Evolutionary conservation across 2,329 filamentous ascomycete genomes (phyloP).

Genomic region (Trichophyton benhamiae): DNA sequence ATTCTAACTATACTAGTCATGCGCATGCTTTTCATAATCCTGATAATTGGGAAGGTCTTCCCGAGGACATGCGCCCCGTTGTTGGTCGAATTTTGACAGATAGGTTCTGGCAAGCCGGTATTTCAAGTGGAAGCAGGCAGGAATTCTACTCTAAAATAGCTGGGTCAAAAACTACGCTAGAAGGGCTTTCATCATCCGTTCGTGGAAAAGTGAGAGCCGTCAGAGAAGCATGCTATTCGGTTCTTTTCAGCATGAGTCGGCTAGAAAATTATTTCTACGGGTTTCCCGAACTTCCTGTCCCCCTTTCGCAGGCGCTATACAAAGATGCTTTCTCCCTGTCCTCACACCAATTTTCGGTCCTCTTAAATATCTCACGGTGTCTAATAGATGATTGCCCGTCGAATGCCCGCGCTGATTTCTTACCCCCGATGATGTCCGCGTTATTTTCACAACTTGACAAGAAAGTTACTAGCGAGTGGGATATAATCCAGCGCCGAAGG

Average conservation of each 20-base stretch:
- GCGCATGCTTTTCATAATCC: slow-evolving; percentile 87
- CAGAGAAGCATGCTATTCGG: slow-evolving; percentile 84
- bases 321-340: slow-evolving; percentile 70
- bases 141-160: slow-evolving; percentile 91
- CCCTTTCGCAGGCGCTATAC: slow-evolving; percentile 74
- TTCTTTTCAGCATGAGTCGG: slow-evolving; percentile 84
- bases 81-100: slow-evolving; percentile 80
- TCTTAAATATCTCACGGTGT: slow-evolving; percentile 77
- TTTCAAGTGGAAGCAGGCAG: slow-evolving; percentile 87
- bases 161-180: slow-evolving; percentile 75
- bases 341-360: slow-evolving; percentile 84
- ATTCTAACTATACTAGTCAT: slow-evolving; percentile 42
- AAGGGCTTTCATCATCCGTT: slow-evolving; percentile 88
- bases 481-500: slow-evolving; percentile 49
- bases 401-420: slow-evolving; percentile 61
- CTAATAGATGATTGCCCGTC: slow-evolving; percentile 87
- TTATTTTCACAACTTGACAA: slow-evolving; percentile 77
- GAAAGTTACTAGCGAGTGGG: slow-evolving; percentile 83
- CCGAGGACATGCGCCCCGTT: slow-evolving; percentile 61
- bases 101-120: slow-evolving; percentile 95
- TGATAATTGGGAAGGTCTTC: slow-evolving; percentile 66
- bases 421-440: slow-evolving; percentile 68
- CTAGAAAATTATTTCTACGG: slow-evolving; percentile 83
- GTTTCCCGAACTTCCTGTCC: slow-evolving; percentile 68
- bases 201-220: slow-evolving; percentile 80